These are phyloP conservation scores for Cystoderma amianthinum DNA, from an alignment of 768 basidiomycete species.

Conservation along the genomic window DNA sequence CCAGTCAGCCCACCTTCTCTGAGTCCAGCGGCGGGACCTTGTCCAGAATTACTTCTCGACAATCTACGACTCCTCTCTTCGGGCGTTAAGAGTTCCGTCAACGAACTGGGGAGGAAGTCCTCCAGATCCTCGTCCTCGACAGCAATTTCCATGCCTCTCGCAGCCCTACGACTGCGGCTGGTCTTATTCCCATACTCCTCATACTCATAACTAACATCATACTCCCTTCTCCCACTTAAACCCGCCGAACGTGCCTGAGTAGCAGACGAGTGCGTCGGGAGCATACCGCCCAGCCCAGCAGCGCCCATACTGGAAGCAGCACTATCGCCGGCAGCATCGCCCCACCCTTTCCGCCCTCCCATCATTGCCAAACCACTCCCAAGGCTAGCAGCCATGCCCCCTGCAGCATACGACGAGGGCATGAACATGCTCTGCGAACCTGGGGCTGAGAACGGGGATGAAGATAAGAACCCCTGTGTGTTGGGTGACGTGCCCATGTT, in stretches of 20 bases:
- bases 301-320: slow-evolving; percentile 8
- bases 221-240: slow-evolving; percentile 16
- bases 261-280: slow-evolving; percentile 15
- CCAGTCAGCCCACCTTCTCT: slow-evolving; percentile 7
- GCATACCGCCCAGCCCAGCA: slow-evolving; percentile 12
- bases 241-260: slow-evolving; percentile 10
- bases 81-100: slow-evolving; percentile 86
- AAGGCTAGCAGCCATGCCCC: slow-evolving; percentile 59
- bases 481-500: slow-evolving; percentile 24
- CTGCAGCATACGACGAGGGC: slow-evolving; percentile 23
- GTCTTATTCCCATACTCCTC: slow-evolving; percentile 23
- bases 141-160: slow-evolving; percentile 29
- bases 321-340: slow-evolving; percentile 13
- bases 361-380: slow-evolving; percentile 46
- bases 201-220: slow-evolving; percentile 29
- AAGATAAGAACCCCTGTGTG: slow-evolving; percentile 31
- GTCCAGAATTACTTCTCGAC: slow-evolving; percentile 62
- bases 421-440: slow-evolving; percentile 54
- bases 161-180: slow-evolving; percentile 9
- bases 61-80: slow-evolving; percentile 80
- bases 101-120: slow-evolving; percentile 82
- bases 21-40: slow-evolving; percentile 13
- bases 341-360: slow-evolving; percentile 33
- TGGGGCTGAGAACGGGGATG: slow-evolving; percentile 76
- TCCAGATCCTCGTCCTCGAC: slow-evolving; percentile 76